Conservation (phyloP, 768 basidiomycete genomes). For the Mycena amicta region DNA sequence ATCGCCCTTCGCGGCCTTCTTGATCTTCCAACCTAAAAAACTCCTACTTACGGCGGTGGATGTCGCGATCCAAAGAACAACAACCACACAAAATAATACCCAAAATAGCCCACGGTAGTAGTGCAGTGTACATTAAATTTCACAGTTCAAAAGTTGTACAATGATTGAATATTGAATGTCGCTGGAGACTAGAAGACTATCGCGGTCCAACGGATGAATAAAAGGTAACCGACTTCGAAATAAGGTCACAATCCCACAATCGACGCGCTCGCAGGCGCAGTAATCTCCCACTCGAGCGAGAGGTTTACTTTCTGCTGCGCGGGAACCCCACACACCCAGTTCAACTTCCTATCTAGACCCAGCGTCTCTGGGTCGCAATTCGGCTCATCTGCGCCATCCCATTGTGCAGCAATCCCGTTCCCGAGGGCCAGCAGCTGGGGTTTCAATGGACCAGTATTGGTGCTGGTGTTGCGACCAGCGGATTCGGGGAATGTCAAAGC, state of each 20-base stretch:
- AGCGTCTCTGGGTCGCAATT: constrained; percentile 27
- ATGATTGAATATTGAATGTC: no score
- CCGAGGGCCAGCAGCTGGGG: constrained; percentile 6
- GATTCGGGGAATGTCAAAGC: constrained; percentile 17
- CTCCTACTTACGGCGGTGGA: no score
- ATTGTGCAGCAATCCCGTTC: constrained; percentile 36
- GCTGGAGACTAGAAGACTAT: no score
- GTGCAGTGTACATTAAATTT: no score
- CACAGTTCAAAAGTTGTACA: no score
- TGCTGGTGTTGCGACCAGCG: constrained; percentile 2
- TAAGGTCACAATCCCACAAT: constrained; percentile 26
- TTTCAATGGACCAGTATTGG: background rate
- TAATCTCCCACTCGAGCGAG: constrained; percentile 39
- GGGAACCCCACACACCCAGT: constrained; percentile 35
- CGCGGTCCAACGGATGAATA: no score
- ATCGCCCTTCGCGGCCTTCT: no score
- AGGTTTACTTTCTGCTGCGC: constrained; percentile 36
- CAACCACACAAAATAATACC: no score
- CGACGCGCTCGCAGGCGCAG: constrained; percentile 26
- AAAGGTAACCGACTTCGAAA: no score
- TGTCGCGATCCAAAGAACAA: no score
- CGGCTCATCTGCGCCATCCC: constrained; percentile 40
- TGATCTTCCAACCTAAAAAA: no score
- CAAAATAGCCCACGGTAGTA: no score
- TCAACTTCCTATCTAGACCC: constrained; percentile 36